These are phyloP conservation scores for Lasiodiplodia theobromae DNA, from an alignment of 2,329 filamentous ascomycete genomes.

Conservation along the genomic window DNA sequence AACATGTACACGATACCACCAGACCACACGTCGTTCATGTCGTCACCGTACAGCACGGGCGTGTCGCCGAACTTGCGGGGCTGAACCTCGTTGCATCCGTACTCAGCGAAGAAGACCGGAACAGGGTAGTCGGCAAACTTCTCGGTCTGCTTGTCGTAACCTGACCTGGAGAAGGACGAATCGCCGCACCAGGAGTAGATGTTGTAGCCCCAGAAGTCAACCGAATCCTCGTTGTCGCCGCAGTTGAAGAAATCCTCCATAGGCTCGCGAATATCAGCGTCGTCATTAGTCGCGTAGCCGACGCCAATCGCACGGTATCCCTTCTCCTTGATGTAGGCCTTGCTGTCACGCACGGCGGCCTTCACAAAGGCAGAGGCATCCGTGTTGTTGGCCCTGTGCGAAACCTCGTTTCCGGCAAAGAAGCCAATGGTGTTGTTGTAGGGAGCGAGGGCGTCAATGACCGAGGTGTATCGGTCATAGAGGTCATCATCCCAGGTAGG, in stretches of 20 bases:
- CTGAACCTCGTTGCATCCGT: constrained; percentile 83
- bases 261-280: constrained; percentile 78
- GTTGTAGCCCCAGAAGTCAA: constrained; percentile 99
- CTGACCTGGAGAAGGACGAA: constrained; percentile 77
- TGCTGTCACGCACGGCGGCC: constrained; percentile 94
- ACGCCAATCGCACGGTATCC: constrained; percentile 82
- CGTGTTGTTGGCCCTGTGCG: constrained; percentile 90
- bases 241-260: constrained; percentile 97
- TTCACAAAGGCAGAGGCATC: constrained; percentile 92
- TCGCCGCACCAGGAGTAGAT: constrained; percentile 99
- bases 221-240: constrained; percentile 67
- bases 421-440: constrained; percentile 95
- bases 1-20: constrained; percentile 99
- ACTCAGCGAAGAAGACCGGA: constrained; percentile 98
- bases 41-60: constrained; percentile 74
- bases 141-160: constrained; percentile 80
- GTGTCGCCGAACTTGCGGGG: constrained; percentile 88
- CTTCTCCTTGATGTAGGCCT: constrained; percentile 87
- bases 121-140: constrained; percentile 92
- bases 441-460: constrained; percentile 80
- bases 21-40: constrained; percentile 89
- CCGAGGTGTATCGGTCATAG: constrained; percentile 80
- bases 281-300: constrained; percentile 96
- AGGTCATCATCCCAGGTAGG: constrained; percentile 81
- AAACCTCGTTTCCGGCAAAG: constrained; percentile 98